Evolutionary conservation across 2,329 filamentous ascomycete species (phyloP).

Genomic region (Colletotrichum incanum): DNA sequence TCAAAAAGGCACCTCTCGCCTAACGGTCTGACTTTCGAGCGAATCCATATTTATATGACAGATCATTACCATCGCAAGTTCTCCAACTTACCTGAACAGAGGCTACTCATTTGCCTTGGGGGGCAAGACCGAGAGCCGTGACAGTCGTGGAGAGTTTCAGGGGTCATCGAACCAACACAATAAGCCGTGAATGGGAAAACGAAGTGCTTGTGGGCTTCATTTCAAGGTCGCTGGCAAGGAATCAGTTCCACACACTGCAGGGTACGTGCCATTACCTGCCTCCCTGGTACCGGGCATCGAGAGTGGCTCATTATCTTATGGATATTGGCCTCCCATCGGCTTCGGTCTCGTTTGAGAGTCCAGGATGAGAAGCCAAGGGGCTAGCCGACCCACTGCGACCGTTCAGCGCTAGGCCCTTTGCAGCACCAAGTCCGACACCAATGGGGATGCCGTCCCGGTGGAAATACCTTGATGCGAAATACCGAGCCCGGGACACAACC

Average conservation of each 20-base stretch:
- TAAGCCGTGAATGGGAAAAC: too few relatives aligned
- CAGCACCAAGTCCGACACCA: not conserved
- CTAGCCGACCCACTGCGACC: not conserved
- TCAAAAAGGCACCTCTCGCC: too few relatives aligned
- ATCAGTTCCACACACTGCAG: not conserved
- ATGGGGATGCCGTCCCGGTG: not conserved
- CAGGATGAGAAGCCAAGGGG: not conserved
- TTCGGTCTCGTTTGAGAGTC: not conserved
- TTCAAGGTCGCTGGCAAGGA: not conserved
- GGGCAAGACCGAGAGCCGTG: not conserved
- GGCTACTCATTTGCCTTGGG: not conserved
- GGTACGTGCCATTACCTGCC: not conserved
- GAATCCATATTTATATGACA: too few relatives aligned
- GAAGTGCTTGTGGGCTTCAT: too few relatives aligned
- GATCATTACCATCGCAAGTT: not conserved
- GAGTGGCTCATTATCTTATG: too few relatives aligned
- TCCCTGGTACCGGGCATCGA: not conserved
- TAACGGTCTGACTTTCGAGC: too few relatives aligned
- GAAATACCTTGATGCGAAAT: not conserved
- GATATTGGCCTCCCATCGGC: not conserved
- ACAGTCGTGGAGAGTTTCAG: not conserved
- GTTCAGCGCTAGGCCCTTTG: slow-evolving; percentile 1
- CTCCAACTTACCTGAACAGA: not conserved
- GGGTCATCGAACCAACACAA: not conserved
- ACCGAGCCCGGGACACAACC: not conserved